A percentile compares a stretch with the other conserved stretches of the same genome.
These are phyloP conservation scores for Scutellaria minor DNA, from an alignment of 257 asterid species.

Conservation along the genomic window DNA sequence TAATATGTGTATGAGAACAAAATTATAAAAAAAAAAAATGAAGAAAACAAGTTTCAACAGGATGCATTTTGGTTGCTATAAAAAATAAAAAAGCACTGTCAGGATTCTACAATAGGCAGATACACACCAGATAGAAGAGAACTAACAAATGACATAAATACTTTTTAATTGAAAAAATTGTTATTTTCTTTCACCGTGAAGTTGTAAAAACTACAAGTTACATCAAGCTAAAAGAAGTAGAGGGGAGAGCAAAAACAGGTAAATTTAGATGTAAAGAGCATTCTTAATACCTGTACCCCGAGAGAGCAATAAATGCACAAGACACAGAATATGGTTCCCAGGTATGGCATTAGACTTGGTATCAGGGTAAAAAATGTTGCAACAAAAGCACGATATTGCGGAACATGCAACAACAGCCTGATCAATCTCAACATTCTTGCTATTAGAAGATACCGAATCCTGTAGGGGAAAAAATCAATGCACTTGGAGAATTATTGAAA, in stretches of 20 bases:
- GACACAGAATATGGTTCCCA: conserved; percentile 92
- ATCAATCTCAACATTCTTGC: conserved; percentile 94
- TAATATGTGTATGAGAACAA: conserved; percentile 22
- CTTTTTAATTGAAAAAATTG: not conserved
- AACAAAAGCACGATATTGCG: conserved; percentile 89
- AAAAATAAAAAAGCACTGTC: not conserved
- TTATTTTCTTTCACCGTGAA: conserved; percentile 18
- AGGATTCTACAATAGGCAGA: conserved; percentile 14
- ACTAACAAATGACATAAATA: not conserved
- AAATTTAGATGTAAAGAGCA: conserved; percentile 18
- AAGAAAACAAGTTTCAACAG: conserved; percentile 1
- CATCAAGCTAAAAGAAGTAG: conserved; percentile 5
- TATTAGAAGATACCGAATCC: conserved; percentile 98
- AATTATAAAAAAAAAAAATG: conserved; percentile 16
- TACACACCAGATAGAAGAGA: not conserved
- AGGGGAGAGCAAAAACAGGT: conserved; percentile 9
- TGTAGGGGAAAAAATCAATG: conserved; percentile 38
- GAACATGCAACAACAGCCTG: conserved; percentile 91
- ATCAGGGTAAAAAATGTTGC: conserved; percentile 91
- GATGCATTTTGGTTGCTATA: no score
- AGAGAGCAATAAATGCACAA: conserved; percentile 91
- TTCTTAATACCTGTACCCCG: conserved; percentile 80
- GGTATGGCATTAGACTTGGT: conserved; percentile 96
- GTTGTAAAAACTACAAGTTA: conserved; percentile 23
- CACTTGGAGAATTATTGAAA: conserved; percentile 24